Conservation (phyloP, 2,329 filamentous ascomycete genomes). For the Hypoxylon sp. region DNA sequence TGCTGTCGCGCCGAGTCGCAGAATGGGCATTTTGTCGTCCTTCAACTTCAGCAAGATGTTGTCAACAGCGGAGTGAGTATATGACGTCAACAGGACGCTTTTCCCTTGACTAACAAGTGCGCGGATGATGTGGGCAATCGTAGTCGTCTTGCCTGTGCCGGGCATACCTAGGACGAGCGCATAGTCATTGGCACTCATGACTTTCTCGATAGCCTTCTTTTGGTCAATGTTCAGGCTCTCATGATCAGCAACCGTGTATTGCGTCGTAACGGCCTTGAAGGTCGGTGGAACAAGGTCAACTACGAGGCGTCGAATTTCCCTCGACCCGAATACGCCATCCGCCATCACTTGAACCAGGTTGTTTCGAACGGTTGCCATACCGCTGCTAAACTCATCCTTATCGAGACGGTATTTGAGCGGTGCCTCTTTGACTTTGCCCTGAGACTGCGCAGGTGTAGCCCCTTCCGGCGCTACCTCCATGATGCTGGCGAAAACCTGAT, state of each 20-base stretch:
- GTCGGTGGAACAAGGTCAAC: conserved; percentile 81
- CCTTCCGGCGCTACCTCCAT: conserved; percentile 83
- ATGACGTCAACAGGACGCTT: conserved; percentile 92
- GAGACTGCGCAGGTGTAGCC: conserved; percentile 65
- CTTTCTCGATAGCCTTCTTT: conserved; percentile 87
- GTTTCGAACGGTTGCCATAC: conserved; percentile 94
- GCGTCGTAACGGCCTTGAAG: conserved; percentile 77
- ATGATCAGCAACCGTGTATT: conserved; percentile 73
- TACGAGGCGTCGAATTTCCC: conserved; percentile 82
- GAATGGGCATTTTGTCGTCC: conserved; percentile 80
- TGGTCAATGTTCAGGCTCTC: conserved; percentile 89
- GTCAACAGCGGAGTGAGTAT: conserved; percentile 97
- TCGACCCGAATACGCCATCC: conserved; percentile 77
- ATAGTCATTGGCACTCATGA: conserved; percentile 96
- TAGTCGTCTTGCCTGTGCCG: conserved; percentile 97
- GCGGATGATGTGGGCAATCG: conserved; percentile 96
- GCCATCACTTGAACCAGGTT: conserved; percentile 95
- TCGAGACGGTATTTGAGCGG: conserved; percentile 86
- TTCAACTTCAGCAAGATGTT: conserved; percentile 96
- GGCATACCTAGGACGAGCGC: conserved; percentile 99
- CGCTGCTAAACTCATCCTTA: conserved; percentile 98
- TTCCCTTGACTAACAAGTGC: conserved; percentile 91
- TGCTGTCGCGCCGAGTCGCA: conserved; percentile 86
- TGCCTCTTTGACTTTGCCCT: conserved; percentile 66
- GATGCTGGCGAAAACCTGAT: conserved; percentile 91